Conservation (phyloP, 495 filamentous ascomycete genomes). For the Cercophora sp. region DNA sequence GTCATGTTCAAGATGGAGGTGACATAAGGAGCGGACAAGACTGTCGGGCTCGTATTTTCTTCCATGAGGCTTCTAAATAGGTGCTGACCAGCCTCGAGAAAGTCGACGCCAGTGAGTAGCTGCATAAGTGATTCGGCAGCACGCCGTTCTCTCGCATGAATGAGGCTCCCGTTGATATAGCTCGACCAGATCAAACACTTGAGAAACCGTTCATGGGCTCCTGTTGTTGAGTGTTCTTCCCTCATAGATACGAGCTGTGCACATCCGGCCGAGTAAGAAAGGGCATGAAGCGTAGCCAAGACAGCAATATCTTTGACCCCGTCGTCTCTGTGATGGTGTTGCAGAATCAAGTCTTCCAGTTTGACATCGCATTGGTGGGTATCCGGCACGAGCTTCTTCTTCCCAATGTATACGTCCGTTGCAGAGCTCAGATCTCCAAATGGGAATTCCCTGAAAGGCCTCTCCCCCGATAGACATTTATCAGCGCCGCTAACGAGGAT, state of each 20-base stretch:
- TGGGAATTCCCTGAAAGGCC: constrained; percentile 1
- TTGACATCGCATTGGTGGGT: constrained; percentile 9
- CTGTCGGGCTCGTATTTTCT: neutral
- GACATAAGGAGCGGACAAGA: constrained; percentile 11
- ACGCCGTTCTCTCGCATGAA: constrained; percentile 5
- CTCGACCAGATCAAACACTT: constrained; percentile 6
- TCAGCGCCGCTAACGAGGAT: constrained; percentile 9
- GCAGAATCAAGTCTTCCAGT: constrained; percentile 11
- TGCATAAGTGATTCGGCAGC: constrained; percentile 12
- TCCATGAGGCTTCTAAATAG: constrained; percentile 11
- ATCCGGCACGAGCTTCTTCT: constrained; percentile 4
- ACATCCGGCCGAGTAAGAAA: constrained; percentile 7
- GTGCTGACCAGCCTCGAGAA: constrained; percentile 7
- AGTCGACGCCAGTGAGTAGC: constrained; percentile 8
- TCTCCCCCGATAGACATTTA: neutral
- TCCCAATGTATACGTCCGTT: constrained; percentile 7
- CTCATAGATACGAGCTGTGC: constrained; percentile 6
- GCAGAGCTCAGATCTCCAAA: constrained; percentile 1
- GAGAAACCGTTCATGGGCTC: constrained; percentile 14
- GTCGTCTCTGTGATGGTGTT: constrained; percentile 7
- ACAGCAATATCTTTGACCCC: constrained; percentile 14
- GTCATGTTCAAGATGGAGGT: neutral
- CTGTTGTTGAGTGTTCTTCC: constrained; percentile 9
- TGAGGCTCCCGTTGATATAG: constrained; percentile 4
- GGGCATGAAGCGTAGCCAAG: constrained; percentile 13